These are phyloP conservation scores for Polytrichum commune DNA, from an alignment of 225 moss, liverwort and hornwort genomes.

Conservation along the genomic window DNA sequence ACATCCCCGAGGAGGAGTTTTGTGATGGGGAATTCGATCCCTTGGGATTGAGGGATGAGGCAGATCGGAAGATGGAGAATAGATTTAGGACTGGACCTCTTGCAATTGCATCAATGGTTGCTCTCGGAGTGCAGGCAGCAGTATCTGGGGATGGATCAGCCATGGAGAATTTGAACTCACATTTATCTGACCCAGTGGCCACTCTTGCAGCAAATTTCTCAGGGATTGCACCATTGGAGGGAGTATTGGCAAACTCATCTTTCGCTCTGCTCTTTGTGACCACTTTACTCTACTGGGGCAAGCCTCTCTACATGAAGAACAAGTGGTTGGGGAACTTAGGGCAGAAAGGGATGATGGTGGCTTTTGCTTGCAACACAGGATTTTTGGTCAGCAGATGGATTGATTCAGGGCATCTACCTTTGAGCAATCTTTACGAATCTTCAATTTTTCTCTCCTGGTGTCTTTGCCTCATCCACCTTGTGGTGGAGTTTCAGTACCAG, in stretches of 20 bases:
- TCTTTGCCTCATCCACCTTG: constrained; percentile 43
- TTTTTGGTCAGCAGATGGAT: constrained; percentile 42
- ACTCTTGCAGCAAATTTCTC: constrained; percentile 21
- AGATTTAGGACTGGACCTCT: constrained; percentile 75
- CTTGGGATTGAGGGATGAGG: constrained; percentile 44
- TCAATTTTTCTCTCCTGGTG: constrained; percentile 62
- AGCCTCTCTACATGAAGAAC: constrained; percentile 30
- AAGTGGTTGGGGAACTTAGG: constrained; percentile 11
- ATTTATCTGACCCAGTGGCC: constrained; percentile 40
- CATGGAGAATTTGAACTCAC: constrained; percentile 61
- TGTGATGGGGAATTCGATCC: constrained; percentile 51
- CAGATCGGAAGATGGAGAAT: constrained; percentile 67
- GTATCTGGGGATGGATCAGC: constrained; percentile 64
- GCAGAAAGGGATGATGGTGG: constrained; percentile 28
- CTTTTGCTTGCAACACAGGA: constrained; percentile 32
- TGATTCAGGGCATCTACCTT: constrained; percentile 38
- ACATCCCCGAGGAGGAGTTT: no score
- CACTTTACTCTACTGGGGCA: constrained; percentile 46
- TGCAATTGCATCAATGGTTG: constrained; percentile 72
- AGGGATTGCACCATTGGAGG: constrained; percentile 29
- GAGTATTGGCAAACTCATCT: constrained; percentile 26
- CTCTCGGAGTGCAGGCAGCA: constrained; percentile 60
- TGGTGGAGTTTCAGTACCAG: constrained; percentile 26
- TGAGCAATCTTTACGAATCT: constrained; percentile 53
- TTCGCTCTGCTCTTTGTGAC: constrained; percentile 36